Conservation (phyloP, 202 grass and related monocot genomes). For the Cymbopogon flexuosus region DNA sequence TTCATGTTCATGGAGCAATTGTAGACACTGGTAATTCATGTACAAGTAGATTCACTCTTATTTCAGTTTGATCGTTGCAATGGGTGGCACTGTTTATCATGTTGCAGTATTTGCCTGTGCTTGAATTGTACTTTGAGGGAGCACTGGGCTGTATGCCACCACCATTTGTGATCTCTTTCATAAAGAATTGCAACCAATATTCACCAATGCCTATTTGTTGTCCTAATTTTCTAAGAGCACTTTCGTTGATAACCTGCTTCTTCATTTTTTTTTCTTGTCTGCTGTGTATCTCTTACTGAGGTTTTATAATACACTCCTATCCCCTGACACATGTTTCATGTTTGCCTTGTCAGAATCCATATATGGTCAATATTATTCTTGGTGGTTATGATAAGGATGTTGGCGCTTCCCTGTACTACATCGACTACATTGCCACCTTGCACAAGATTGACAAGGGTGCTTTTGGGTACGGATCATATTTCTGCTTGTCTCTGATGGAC, state of each 20-base stretch:
- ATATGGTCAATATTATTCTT: slow-evolving; percentile 73
- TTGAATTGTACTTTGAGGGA: background rate
- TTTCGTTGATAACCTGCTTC: background rate
- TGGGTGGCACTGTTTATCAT: background rate
- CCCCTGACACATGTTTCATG: slow-evolving; percentile 12
- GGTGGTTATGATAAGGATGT: slow-evolving; percentile 78
- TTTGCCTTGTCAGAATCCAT: slow-evolving; percentile 63
- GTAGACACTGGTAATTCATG: background rate
- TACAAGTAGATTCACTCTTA: background rate
- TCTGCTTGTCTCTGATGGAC: slow-evolving; percentile 81
- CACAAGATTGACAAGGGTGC: slow-evolving; percentile 94
- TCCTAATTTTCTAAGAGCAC: background rate
- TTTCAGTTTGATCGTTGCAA: background rate
- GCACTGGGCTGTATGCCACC: background rate
- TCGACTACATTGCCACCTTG: slow-evolving; percentile 83
- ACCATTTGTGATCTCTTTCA: background rate
- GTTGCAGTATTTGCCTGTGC: background rate
- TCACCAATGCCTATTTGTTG: background rate
- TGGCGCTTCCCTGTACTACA: slow-evolving; percentile 85
- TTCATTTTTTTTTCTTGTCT: background rate
- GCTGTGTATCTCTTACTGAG: background rate
- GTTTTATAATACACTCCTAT: background rate
- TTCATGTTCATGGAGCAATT: background rate
- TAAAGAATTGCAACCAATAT: background rate
- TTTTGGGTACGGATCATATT: slow-evolving; percentile 80